A percentile compares a stretch with the other conserved stretches of the same genome.
These are phyloP conservation scores for Bjerkandera adusta DNA, from an alignment of 1,284 basidiomycete species.

Conservation along the genomic window DNA sequence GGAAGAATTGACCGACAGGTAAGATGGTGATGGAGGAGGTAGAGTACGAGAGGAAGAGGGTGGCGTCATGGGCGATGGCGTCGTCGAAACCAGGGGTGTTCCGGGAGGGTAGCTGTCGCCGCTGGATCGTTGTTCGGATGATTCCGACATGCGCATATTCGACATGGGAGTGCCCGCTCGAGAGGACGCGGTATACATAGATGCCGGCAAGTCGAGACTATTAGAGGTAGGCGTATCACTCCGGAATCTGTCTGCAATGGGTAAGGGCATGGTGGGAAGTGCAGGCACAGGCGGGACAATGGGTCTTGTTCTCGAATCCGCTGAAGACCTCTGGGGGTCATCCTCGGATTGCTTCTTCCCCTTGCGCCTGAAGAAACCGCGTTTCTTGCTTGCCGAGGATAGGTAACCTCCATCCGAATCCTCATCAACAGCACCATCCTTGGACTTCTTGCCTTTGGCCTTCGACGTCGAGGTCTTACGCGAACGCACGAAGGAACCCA, in stretches of 20 bases:
- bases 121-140: neutral
- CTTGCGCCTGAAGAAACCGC: conserved; percentile 31
- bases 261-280: conserved; percentile 35
- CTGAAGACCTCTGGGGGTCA: conserved; percentile 12
- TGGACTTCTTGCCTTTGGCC: conserved; percentile 22
- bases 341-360: conserved; percentile 25
- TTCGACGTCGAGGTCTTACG: conserved; percentile 12
- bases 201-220: too few species aligned
- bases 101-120: neutral
- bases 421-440: conserved; percentile 21
- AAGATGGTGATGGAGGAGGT: neutral
- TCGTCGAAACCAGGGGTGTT: neutral
- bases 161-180: conserved; percentile 23
- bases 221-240: conserved; percentile 1
- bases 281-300: conserved; percentile 37
- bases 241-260: conserved; percentile 49
- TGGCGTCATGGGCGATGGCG: neutral
- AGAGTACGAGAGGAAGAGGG: neutral
- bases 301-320: too few species aligned
- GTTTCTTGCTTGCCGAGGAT: conserved; percentile 34
- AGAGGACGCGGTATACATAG: too few species aligned
- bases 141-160: conserved; percentile 9
- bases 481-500: conserved; percentile 1
- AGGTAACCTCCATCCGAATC: conserved; percentile 41
- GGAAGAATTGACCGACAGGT: too few species aligned